phyloP scores from a whole-genome alignment of 805 yeast species.

The Saitoella complicata region DNA sequence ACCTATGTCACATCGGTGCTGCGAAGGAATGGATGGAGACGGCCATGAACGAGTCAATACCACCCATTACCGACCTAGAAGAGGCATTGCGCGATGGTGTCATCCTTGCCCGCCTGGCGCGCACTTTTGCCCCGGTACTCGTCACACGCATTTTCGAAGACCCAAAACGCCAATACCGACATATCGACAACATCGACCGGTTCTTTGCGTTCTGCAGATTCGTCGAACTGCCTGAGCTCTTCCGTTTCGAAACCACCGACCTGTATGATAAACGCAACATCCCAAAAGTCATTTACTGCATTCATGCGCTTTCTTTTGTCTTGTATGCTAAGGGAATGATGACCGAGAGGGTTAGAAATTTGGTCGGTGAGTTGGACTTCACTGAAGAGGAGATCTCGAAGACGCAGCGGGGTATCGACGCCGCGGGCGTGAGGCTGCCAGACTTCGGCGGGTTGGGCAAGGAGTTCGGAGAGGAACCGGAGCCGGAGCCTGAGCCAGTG shows the following conservation, averaged over 20 bases:
- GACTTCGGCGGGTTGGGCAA: constrained; percentile 47
- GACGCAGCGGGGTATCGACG: constrained; percentile 47
- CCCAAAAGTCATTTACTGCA: constrained; percentile 84
- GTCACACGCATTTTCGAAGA: constrained; percentile 40
- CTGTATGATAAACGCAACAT: constrained; percentile 79
- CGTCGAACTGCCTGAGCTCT: constrained; percentile 62
- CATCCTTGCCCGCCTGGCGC: constrained; percentile 60
- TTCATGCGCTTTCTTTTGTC: constrained; percentile 74
- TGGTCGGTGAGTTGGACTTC: constrained; percentile 49
- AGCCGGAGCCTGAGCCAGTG: no score
- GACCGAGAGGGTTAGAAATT: constrained; percentile 38
- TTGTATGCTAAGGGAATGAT: constrained; percentile 41
- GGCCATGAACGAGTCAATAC: constrained; percentile 41
- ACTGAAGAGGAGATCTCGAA: constrained; percentile 48
- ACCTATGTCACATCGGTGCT: constrained; percentile 63
- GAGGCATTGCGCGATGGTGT: constrained; percentile 73
- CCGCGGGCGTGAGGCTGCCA: constrained; percentile 54
- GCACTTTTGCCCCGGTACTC: constrained; percentile 49
- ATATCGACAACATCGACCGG: constrained; percentile 79
- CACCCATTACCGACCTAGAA: constrained; percentile 42
- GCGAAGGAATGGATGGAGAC: constrained; percentile 68
- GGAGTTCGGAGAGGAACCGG: constrained; percentile 17
- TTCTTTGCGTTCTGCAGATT: constrained; percentile 42
- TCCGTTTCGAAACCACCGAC: constrained; percentile 82
- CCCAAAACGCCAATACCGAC: constrained; percentile 55